Base-by-base conservation (phyloP, 306 rosid species). In the Purshia tridentata region DNA sequence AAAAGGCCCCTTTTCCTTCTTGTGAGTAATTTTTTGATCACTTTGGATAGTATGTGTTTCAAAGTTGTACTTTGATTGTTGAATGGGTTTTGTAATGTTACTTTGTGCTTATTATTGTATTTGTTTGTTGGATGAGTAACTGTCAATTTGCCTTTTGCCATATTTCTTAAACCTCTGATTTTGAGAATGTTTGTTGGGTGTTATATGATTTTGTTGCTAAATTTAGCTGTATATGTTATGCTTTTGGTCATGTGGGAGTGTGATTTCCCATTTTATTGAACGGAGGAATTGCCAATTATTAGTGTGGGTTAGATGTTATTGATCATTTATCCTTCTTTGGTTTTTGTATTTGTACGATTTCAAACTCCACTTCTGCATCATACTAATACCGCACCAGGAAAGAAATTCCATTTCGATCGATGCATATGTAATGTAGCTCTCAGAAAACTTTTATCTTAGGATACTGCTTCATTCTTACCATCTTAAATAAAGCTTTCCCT, bases 1-100 rank as follows among this genome's bases (percentile, higher is more conserved):
- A 87, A 41, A 84, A 84, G 45, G 85, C 99, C 52, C 62, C 91
- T 73, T 84, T 82, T 77, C 90, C 92, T 70, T 81, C 54, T 41
- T 95, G 99, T 95, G 73, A 87, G 97, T 86, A 10, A 4, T 4
- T 11, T 20, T 45, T 10, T 39, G 5, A 23, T 67, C 3, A 6
- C 40, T 51, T 65, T 50, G 11, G 11, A 5, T 19, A 22, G 52
- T 10, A 0, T 0, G 15, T 76, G 3, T 11, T 62, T 11, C 8
- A 15, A 62, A 58, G 14, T 50, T 16, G 45, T n/a, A 5, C 15
- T 0, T 46, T 67, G 44, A 11, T 51, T 51, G 14, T 19, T 69
- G 14, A 29, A 29, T 29, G 35, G 35, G 35, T 29, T 69, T 52
- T 11, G 18, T 2, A 19, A 19, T 37, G 10, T 23, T 0, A 35